Base-by-base conservation (phyloP, 1,139 yeast species). In the Geotrichum histeridarum region DNA sequence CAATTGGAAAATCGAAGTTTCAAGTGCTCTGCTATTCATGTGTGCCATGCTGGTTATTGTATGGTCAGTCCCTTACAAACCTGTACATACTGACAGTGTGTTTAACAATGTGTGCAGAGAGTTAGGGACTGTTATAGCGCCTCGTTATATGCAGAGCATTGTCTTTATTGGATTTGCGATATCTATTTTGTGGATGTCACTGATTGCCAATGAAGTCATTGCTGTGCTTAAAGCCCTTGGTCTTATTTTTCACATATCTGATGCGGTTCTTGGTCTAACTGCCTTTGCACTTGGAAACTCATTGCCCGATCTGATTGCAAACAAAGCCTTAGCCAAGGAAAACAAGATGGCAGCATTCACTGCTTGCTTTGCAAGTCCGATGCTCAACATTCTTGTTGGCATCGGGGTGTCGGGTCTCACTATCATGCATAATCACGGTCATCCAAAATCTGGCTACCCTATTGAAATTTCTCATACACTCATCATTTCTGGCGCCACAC, bases 321-420 rank as follows among this genome's bases (percentile, higher is more conserved):
- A 93, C 64, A 74, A 84, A 49, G 86, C 95, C 0, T 82, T 93
- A 51, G 93, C 96, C 0, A 76, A 74, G 58, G 81, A 87, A 81
- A 97, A 97, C 0, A 84, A 83, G 73, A 78, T 86, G 58, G 88
- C 90, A 91, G 97, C 98, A 0, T 76, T 93, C 42, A 86, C 95
- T 11, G 97, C 98, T 0, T 91, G 97, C 65, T 87, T 90, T 69
- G 98, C 97, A 0, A 93, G 97, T 0, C 98, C 98, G 0, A 72
- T 91, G 63, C 65, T 84, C 49, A 83, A 82, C 59, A 73, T 84
- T 41, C 67, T 84, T 4, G 68, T 83, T 4, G 90, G 90, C 1
- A 70, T 84, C 27, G 88, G 89, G 1, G 69, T 84, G 6, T 83
- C 86, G 60, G 88, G 93, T 0, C 63, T 87, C 41, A 61, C 84